A percentile compares a stretch with the other conserved stretches of the same genome.
phyloP scores from a whole-genome alignment of 495 filamentous ascomycete genomes.

The Sordaria brevicollis region DNA sequence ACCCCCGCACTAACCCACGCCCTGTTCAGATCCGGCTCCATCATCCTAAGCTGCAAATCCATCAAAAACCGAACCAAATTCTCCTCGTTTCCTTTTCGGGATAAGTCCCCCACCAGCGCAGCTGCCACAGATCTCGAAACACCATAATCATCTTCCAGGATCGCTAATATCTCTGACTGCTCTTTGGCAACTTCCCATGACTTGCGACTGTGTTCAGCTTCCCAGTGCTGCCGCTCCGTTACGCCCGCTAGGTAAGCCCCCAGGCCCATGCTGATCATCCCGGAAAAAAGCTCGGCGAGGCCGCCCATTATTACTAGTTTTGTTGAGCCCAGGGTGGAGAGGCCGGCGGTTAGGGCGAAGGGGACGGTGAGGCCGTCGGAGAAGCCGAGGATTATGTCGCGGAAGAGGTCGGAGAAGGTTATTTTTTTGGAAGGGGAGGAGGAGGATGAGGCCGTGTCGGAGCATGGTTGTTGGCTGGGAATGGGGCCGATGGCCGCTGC shows the following conservation, averaged over 20 bases:
- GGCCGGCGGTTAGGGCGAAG: slow-evolving; percentile 45
- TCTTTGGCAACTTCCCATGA: slow-evolving; percentile 31
- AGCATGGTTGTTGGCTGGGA: not conserved
- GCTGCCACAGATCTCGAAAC: slow-evolving; percentile 18
- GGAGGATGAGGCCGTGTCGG: not conserved
- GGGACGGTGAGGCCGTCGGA: slow-evolving; percentile 47
- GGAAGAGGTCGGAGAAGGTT: slow-evolving; percentile 6
- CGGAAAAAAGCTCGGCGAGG: slow-evolving; percentile 51
- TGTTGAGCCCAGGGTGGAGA: slow-evolving; percentile 40
- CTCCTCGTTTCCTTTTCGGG: slow-evolving; percentile 20
- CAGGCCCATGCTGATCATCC: slow-evolving; percentile 52
- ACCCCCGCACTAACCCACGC: slow-evolving; percentile 38
- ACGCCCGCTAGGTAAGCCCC: slow-evolving; percentile 46
- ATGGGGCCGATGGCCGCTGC: not conserved
- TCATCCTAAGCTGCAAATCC: slow-evolving; percentile 41
- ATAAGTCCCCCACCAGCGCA: slow-evolving; percentile 31
- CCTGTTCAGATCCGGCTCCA: slow-evolving; percentile 29
- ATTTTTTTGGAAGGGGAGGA: not conserved
- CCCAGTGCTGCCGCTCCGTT: slow-evolving; percentile 38
- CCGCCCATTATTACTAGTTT: slow-evolving; percentile 51
- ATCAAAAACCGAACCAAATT: slow-evolving; percentile 44
- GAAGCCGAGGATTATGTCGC: slow-evolving; percentile 42
- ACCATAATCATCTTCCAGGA: slow-evolving; percentile 29
- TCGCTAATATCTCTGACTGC: slow-evolving; percentile 32
- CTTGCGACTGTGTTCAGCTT: slow-evolving; percentile 36